These are phyloP conservation scores for grape (Vitis vinifera) DNA, from an alignment of 164 flowering plant species.

Conservation along the genomic window ASM3070453v1 NC_081811.1:362001-362500, in stretches of 20 bases:
- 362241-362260: slow-evolving; percentile 85
- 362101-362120: background rate
- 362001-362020: background rate
- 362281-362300: slow-evolving; percentile 77
- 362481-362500: too few species aligned
- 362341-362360: background rate
- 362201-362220: slow-evolving; percentile 42
- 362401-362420: too few species aligned
- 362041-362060: background rate
- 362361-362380: slow-evolving; percentile 1
- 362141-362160: background rate
- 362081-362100: background rate
- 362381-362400: background rate
- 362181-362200: background rate
- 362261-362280: slow-evolving; percentile 83
- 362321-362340: slow-evolving; percentile 6
- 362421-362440: too few species aligned
- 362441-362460: too few species aligned
- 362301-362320: slow-evolving; percentile 98
- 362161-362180: background rate
- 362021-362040: background rate
- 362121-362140: background rate
- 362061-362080: background rate
- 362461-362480: too few species aligned
- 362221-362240: slow-evolving; percentile 84